phyloP scores from a whole-genome alignment of 495 filamentous ascomycete genomes.

The Pyronema domesticum region DNA sequence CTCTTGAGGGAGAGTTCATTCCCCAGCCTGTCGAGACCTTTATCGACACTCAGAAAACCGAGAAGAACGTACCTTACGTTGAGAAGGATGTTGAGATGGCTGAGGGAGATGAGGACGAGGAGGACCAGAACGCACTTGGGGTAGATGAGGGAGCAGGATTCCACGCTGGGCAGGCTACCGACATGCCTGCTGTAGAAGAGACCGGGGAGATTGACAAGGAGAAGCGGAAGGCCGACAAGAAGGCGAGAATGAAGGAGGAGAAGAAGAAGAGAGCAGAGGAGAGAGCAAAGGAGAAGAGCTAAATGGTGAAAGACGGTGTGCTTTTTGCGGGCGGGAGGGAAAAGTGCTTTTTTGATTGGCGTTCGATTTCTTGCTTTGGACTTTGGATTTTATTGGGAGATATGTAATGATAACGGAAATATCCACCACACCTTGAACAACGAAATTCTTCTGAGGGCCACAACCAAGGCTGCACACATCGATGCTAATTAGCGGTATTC shows the following conservation, averaged over 20 bases:
- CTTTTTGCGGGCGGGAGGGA: no score
- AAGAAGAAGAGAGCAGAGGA: conserved; percentile 14
- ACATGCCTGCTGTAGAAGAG: conserved; percentile 4
- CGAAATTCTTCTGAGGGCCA: no score
- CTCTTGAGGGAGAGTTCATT: conserved; percentile 13
- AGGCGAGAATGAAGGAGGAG: conserved; percentile 17
- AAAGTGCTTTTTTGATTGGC: no score
- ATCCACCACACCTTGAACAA: no score
- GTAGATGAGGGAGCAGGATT: neutral
- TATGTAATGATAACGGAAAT: no score
- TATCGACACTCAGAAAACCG: neutral
- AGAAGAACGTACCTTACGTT: neutral
- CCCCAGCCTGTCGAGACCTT: conserved; percentile 9
- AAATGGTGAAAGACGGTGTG: neutral
- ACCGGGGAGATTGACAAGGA: conserved; percentile 1
- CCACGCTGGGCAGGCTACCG: neutral
- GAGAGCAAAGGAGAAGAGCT: conserved; percentile 13
- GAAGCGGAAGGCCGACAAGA: conserved; percentile 16
- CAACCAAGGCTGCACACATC: no score
- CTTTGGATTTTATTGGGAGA: no score
- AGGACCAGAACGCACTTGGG: neutral
- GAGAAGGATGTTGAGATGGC: neutral
- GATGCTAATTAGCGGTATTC: no score
- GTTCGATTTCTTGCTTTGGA: no score
- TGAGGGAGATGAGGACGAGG: conserved; percentile 8